phyloP scores from a whole-genome alignment of 129 eudicot genomes.

The Gnaphalium uliginosum region DNA sequence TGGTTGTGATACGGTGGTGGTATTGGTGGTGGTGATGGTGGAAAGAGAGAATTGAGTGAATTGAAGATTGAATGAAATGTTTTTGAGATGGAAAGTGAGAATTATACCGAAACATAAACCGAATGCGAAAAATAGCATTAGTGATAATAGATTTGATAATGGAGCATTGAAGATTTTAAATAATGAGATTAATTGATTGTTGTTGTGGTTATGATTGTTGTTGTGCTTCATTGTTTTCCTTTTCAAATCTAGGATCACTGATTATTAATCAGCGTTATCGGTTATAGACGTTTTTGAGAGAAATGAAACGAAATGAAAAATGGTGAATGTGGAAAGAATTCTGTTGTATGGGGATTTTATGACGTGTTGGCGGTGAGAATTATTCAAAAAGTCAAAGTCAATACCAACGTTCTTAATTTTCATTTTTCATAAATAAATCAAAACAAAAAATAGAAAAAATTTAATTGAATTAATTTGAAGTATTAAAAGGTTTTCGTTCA shows the following conservation, averaged over 20 bases:
- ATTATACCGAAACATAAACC: conserved; percentile 60
- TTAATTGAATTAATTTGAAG: no score
- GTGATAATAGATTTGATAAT: conserved; percentile 41
- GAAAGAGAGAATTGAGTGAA: conserved; percentile 37
- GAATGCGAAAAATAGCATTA: conserved; percentile 48
- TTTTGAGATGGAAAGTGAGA: conserved; percentile 45
- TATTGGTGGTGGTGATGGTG: conserved; percentile 20
- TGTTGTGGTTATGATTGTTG: conserved; percentile 23
- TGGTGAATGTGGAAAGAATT: background rate
- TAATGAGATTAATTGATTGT: conserved; percentile 12
- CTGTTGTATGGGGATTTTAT: conserved; percentile 23
- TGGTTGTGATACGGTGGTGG: background rate
- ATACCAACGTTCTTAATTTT: conserved; percentile 28
- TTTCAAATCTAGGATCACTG: background rate
- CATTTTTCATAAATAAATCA: background rate
- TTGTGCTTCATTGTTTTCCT: conserved; percentile 42
- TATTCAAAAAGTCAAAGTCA: conserved; percentile 31
- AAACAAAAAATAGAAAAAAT: background rate
- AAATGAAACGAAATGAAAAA: background rate
- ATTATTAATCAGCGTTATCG: background rate
- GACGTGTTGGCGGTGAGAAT: conserved; percentile 22
- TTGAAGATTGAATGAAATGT: conserved; percentile 49
- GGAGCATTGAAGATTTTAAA: conserved; percentile 41
- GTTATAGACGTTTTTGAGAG: background rate
- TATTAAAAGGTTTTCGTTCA: background rate